Evolutionary conservation across 208 protist genomes (phyloP).

Genomic region (Crithidia thermophila): DNA sequence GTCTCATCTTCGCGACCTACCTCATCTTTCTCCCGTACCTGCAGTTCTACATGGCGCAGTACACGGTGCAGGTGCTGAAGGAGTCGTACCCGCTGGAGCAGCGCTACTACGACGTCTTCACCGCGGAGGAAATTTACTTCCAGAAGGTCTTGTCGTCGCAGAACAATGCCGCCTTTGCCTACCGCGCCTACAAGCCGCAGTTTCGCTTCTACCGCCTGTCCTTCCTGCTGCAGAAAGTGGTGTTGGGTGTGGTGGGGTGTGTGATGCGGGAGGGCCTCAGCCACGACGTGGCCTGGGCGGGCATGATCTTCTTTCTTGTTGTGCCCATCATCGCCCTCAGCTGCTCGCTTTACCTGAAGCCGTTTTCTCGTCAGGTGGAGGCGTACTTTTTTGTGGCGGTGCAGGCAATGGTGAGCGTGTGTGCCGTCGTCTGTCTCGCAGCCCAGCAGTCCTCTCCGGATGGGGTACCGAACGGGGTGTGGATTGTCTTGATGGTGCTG

Average conservation of each 20-base stretch:
- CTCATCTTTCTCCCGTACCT: conserved; percentile 55
- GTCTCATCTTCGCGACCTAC: conserved; percentile 48
- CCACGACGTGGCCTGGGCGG: conserved; percentile 33
- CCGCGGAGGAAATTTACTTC: conserved; percentile 57
- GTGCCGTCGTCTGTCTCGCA: conserved; percentile 39
- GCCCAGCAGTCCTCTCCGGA: conserved; percentile 16
- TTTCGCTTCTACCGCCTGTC: conserved; percentile 62
- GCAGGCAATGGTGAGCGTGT: conserved; percentile 51
- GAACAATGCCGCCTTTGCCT: conserved; percentile 62
- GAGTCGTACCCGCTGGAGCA: conserved; percentile 69
- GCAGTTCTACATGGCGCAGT: conserved; percentile 53
- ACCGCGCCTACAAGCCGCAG: conserved; percentile 56
- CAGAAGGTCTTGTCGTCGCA: conserved; percentile 64
- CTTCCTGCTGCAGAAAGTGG: conserved; percentile 69
- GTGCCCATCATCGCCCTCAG: conserved; percentile 43
- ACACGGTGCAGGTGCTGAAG: conserved; percentile 48
- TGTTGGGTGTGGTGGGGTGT: conserved; percentile 51
- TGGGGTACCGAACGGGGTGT: conserved; percentile 30
- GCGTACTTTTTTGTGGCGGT: conserved; percentile 43
- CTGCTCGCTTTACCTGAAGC: conserved; percentile 33
- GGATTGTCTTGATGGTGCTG: conserved; percentile 42
- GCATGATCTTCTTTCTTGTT: conserved; percentile 49
- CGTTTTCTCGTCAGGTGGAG: conserved; percentile 64
- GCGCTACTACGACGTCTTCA: conserved; percentile 60
- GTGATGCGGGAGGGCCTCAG: conserved; percentile 30